Percentiles rank a stretch among this genome's conserved stretches.
Conservation (phyloP, 2,329 filamentous ascomycete species). For the Colletotrichum noveboracense region DNA sequence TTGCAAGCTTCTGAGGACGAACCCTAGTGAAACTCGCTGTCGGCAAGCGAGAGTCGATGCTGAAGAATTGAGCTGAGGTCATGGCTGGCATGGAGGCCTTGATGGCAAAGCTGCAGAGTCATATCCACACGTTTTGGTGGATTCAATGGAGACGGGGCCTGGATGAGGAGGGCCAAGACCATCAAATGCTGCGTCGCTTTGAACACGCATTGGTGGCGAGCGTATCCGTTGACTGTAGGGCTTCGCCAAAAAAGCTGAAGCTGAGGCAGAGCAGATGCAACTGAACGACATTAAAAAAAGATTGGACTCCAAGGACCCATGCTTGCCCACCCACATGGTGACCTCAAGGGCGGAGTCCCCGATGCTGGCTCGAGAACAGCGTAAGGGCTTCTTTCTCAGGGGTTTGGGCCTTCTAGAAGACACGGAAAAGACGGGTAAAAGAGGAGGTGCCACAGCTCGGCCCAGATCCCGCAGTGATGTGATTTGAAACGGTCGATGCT, state of each 20-base stretch:
- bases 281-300: background rate
- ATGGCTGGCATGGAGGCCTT: background rate
- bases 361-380: conserved; percentile 7
- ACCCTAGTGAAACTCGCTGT: conserved; percentile 1
- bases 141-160: background rate
- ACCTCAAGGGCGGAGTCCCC: conserved; percentile 6
- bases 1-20: background rate
- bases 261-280: background rate
- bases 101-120: background rate
- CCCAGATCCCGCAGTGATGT: conserved; percentile 20
- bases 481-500: conserved; percentile 22
- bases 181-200: background rate
- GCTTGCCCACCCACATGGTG: background rate
- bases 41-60: conserved; percentile 1
- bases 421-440: conserved; percentile 19
- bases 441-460: conserved; percentile 20
- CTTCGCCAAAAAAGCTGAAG: background rate
- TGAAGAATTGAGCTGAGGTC: conserved; percentile 4
- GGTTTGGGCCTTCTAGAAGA: conserved; percentile 16
- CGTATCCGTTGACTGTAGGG: background rate
- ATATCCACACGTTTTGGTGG: background rate
- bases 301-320: conserved; percentile 1
- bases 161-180: background rate
- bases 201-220: background rate
- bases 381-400: background rate